Evolutionary conservation across 129 eudicot genomes (phyloP), one percentile per base, ranked within the genome.

Genomic region (Pulicaria dysenterica): DNA sequence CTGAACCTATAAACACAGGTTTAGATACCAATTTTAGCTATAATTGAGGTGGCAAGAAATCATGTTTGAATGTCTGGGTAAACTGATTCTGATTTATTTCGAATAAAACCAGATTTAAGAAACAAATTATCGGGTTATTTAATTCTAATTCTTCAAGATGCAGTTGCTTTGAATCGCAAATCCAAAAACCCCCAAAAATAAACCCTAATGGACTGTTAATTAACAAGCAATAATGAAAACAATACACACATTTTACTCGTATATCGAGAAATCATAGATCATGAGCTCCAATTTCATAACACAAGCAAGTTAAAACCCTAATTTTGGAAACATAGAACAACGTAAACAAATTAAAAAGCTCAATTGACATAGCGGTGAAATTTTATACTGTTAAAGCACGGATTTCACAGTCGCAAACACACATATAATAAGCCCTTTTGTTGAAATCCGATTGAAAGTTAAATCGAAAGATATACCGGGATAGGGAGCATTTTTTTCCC

Each of bases 401-500:
- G 4, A 75, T 75, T 55, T 67, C 39, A 53, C 53, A 42, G 15
- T 14, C 47, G n/a, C 38, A 42, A 31, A 51, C 47, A 62, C n/a
- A 63, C 17, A 63, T 13, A 10, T 13, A 10, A 59, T 6, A 12
- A 13, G 69, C 46, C 47, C 48, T n/a, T 4, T 11, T 11, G 7
- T 75, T 43, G 1, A 7, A 31, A 59, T 12, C 1, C 1, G 15
- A 3, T 11, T 11, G 41, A 34, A 31, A 74, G 43, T 34, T 17
- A 43, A 48, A 7, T 8, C 3, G 16, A 15, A 34, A 69, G 3
- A 58, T 37, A 47, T 67, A 94, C 96, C 93, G 48, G 81, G 76
- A 76, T 42, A 3, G n/a, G 87, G 70, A 36, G 88, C 78, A 58
- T 91, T 88, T 77, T 86, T 95, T 16, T 77, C 88, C 94, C 96